Base-by-base conservation (phyloP, 352 stramenopile species). In the Thalassiosira exigua region DNA sequence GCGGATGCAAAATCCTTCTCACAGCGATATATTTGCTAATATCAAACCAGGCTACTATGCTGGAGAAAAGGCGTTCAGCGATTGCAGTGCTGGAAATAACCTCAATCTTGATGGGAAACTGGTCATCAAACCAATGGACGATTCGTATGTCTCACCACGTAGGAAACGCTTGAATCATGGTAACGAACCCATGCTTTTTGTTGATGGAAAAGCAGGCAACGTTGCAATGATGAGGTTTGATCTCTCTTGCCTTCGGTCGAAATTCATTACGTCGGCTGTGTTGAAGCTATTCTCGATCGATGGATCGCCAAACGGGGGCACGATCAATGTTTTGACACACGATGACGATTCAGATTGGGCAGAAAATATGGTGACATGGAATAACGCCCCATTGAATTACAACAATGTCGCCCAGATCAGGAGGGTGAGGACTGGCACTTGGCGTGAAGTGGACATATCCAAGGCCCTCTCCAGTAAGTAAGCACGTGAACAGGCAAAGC, bases 391-490 rank as follows among this genome's bases (percentile, higher is more conserved):
- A 22, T 21, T 27, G 4, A 27, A 4, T 19, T 36, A 30, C 58
- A 39, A 19, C 41, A 4, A 30, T 59, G 14, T 59, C 24, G 22
- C 3, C 17, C 9, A 69, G 21, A 7, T 69, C 14, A 39, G 29
- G 19, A 69, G 41, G 46, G 60, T 69, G 12, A 32, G 17, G 19
- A 69, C 14, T 24, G 5, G 29, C 11, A 39, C 41, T 24, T 69
- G 41, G 41, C 19, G 46, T 69, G 60, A 69, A 9, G 3, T 69
- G 14, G 60, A 69, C 22, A 69, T 69, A 22, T 58, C 60, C n/a
- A 44, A n/a, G 33, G 60, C 60, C 19, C 17, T 69, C 27, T 36
- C 24, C 11, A 52, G 60, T 58, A 57, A 66, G 52, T 36, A 39
- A 19, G 36, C 36, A 44, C 36, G 14, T 44, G 7, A 44, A 44